Conservation (phyloP, 345 rosid genomes). For the Eucalyptus victrix region DNA sequence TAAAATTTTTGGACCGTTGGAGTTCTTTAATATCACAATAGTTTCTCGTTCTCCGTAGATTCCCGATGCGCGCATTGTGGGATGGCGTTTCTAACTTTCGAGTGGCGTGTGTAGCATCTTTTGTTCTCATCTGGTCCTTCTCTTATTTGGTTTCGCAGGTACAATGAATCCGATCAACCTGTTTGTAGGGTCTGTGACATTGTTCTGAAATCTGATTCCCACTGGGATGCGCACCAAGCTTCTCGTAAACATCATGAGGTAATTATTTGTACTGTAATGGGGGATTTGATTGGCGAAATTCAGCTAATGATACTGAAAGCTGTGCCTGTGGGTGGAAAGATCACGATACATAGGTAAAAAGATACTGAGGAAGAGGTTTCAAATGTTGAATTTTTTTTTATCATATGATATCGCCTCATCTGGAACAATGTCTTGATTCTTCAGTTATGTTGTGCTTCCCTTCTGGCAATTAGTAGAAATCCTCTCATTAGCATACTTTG, state of each 20-base stretch:
- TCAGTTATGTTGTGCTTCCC: not conserved
- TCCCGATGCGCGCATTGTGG: not conserved
- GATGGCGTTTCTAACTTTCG: not conserved
- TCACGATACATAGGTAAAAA: not conserved
- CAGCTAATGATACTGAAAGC: not conserved
- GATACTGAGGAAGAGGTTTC: not conserved
- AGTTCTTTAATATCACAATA: not conserved
- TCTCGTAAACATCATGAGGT: conserved; percentile 94
- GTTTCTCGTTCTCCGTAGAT: not conserved
- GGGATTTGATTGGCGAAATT: not conserved
- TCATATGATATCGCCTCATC: not conserved
- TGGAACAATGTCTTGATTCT: not conserved
- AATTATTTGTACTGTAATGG: not conserved
- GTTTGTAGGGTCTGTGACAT: conserved; percentile 77
- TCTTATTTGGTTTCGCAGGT: conserved; percentile 21
- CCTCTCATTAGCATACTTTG: not conserved
- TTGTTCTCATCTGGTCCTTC: not conserved
- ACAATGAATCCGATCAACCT: conserved; percentile 82
- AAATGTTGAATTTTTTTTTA: not conserved
- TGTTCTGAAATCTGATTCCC: conserved; percentile 71
- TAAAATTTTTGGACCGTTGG: not conserved
- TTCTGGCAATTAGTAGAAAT: not conserved
- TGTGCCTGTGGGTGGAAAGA: not conserved
- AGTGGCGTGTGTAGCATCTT: not conserved
- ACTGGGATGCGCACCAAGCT: conserved; percentile 96